A percentile compares a stretch with the other conserved stretches of the same genome.
phyloP scores from a whole-genome alignment of 2,329 filamentous ascomycete species.

The Tolypocladium cylindrosporum region DNA sequence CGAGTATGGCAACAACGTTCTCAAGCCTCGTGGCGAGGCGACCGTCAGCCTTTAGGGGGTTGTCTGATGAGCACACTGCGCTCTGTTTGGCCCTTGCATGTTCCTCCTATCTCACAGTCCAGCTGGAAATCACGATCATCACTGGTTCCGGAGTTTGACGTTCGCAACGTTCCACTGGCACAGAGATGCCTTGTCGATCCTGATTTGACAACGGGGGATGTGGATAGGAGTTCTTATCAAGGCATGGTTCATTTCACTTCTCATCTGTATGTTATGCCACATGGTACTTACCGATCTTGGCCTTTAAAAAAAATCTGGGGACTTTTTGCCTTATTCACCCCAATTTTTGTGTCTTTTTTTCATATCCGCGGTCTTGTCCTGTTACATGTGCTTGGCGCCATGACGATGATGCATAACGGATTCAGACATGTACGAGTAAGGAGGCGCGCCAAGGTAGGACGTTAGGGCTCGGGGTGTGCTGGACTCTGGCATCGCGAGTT shows the following conservation, averaged over 20 bases:
- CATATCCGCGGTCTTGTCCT: not conserved
- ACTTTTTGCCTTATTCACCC: slow-evolving; percentile 2
- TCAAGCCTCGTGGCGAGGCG: slow-evolving; percentile 21
- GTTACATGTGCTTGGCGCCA: slow-evolving; percentile 7
- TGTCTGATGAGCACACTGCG: not conserved
- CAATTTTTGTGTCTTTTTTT: slow-evolving; percentile 2
- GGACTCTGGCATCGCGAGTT: slow-evolving; percentile 1
- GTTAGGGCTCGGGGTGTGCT: slow-evolving; percentile 5
- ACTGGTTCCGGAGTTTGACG: not conserved
- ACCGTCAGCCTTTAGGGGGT: slow-evolving; percentile 14
- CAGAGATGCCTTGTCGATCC: not conserved
- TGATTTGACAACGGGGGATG: not conserved
- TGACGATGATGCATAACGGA: slow-evolving; percentile 8
- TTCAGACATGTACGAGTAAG: slow-evolving; percentile 2
- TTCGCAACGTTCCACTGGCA: not conserved
- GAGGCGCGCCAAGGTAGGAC: slow-evolving; percentile 3
- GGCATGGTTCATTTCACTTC: slow-evolving; percentile 16
- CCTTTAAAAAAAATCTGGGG: slow-evolving; percentile 10
- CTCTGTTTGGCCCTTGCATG: not conserved
- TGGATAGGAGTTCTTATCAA: slow-evolving; percentile 1
- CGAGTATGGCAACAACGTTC: slow-evolving; percentile 39
- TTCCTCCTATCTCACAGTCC: not conserved
- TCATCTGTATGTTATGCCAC: slow-evolving; percentile 24
- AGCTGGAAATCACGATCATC: not conserved
- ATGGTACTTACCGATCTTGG: slow-evolving; percentile 21